Conservation (phyloP, 2,329 filamentous ascomycete species). For the Pseudonectria foliicola region DNA sequence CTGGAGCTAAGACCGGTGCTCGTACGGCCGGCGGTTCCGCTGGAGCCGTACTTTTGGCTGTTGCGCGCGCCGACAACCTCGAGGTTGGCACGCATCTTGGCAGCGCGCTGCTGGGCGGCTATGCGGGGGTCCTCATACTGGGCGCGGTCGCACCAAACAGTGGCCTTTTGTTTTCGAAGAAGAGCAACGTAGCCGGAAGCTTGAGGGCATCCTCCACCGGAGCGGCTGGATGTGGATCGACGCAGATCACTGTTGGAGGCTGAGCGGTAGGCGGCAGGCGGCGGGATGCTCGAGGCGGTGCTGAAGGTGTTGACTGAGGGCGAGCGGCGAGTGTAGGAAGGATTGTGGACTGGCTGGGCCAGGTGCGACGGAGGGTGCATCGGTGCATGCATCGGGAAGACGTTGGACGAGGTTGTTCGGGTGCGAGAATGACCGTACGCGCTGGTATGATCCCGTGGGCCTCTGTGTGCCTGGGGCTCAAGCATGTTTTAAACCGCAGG, state of each 20-base stretch:
- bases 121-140: slow-evolving; percentile 87
- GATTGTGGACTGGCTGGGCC: slow-evolving; percentile 23
- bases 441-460: slow-evolving; percentile 27
- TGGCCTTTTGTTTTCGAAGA: slow-evolving; percentile 95
- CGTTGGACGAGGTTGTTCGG: slow-evolving; percentile 50
- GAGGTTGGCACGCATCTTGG: slow-evolving; percentile 76
- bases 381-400: slow-evolving; percentile 35
- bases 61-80: slow-evolving; percentile 64
- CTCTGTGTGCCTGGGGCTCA: slow-evolving; percentile 25
- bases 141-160: slow-evolving; percentile 93
- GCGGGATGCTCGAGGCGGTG: slow-evolving; percentile 62
- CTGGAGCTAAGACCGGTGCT: slow-evolving; percentile 56
- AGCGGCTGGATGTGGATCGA: slow-evolving; percentile 76
- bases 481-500: slow-evolving; percentile 18
- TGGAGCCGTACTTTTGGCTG: slow-evolving; percentile 40
- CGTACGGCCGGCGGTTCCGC: slow-evolving; percentile 39
- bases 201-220: slow-evolving; percentile 47
- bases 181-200: slow-evolving; percentile 84
- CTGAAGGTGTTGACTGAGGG: slow-evolving; percentile 62
- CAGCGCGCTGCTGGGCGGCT: slow-evolving; percentile 74
- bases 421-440: slow-evolving; percentile 48
- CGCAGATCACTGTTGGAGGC: slow-evolving; percentile 54
- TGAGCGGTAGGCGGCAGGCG: slow-evolving; percentile 49
- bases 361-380: slow-evolving; percentile 22
- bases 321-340: slow-evolving; percentile 45